These are phyloP conservation scores for Aspergillus ustus DNA, from an alignment of 2,329 filamentous ascomycete genomes.

Conservation along the genomic window DNA sequence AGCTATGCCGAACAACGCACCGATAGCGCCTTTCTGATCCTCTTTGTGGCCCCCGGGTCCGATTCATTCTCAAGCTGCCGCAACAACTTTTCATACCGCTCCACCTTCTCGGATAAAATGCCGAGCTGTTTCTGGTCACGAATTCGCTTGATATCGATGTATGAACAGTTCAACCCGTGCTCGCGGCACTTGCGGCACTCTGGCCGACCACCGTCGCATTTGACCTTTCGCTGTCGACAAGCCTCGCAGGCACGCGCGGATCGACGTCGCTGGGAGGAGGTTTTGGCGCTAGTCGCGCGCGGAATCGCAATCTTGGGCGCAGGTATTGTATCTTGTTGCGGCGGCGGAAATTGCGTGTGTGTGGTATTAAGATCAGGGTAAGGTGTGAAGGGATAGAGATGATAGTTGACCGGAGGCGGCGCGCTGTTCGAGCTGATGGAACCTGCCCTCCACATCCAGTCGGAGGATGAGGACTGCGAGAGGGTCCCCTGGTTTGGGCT, in stretches of 20 bases:
- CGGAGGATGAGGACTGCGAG: background rate
- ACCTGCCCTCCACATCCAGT: constrained; percentile 21
- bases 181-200: constrained; percentile 35
- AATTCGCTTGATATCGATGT: constrained; percentile 41
- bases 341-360: background rate
- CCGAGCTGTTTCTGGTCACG: constrained; percentile 41
- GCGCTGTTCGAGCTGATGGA: constrained; percentile 9
- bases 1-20: constrained; percentile 8
- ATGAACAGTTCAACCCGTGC: constrained; percentile 31
- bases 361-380: constrained; percentile 1
- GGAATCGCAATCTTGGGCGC: constrained; percentile 37
- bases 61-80: constrained; percentile 30
- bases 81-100: constrained; percentile 35
- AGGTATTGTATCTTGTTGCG: background rate
- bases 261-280: constrained; percentile 29
- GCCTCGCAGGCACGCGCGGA: constrained; percentile 42
- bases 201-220: constrained; percentile 39
- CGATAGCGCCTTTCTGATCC: constrained; percentile 31
- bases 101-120: constrained; percentile 28
- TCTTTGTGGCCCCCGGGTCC: constrained; percentile 26
- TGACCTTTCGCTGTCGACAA: constrained; percentile 41
- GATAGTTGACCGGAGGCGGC: constrained; percentile 8
- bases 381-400: constrained; percentile 12
- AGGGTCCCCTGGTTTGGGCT: constrained; percentile 7
- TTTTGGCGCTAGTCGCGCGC: constrained; percentile 27